Percentiles rank a stretch among this genome's conserved stretches.
phyloP scores from a whole-genome alignment of 179 eudicot species.

The Pouteria campechiana region DNA sequence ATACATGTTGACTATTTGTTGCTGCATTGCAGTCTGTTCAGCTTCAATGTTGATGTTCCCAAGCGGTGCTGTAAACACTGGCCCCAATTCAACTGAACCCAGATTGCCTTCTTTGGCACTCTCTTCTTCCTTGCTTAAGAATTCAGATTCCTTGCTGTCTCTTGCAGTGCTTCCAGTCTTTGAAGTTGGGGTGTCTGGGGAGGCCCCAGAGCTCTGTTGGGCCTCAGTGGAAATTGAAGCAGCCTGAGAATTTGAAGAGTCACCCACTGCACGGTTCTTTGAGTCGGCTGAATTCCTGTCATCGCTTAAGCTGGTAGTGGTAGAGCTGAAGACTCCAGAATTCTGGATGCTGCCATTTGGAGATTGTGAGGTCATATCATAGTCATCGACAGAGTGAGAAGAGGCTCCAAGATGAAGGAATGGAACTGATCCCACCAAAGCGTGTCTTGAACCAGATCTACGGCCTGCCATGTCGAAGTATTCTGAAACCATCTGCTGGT shows the following conservation, averaged over 20 bases:
- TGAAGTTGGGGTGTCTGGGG: conserved; percentile 13
- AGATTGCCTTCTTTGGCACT: conserved; percentile 5
- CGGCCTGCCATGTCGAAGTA: conserved; percentile 24
- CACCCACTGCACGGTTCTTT: conserved; percentile 8
- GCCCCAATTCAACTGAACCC: conserved; percentile 10
- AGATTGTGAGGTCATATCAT: conserved; percentile 37
- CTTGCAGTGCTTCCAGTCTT: conserved; percentile 7
- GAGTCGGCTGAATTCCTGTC: conserved; percentile 55
- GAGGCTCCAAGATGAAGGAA: conserved; percentile 57
- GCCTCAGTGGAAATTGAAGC: conserved; percentile 3
- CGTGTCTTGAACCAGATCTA: conserved; percentile 9
- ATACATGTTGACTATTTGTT: conserved; percentile 77
- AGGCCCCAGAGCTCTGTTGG: conserved; percentile 1
- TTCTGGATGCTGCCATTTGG: conserved; percentile 24
- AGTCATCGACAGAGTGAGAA: conserved; percentile 19
- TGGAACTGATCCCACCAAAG: conserved; percentile 20
- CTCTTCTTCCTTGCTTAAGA: conserved; percentile 7
- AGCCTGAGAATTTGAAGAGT: conserved; percentile 2
- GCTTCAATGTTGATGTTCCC: conserved; percentile 25
- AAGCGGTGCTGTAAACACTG: conserved; percentile 11
- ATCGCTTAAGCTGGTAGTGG: conserved; percentile 51
- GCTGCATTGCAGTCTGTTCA: conserved; percentile 53
- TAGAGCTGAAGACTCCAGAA: conserved; percentile 40
- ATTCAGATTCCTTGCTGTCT: conserved; percentile 1
- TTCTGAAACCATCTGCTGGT: conserved; percentile 56